A percentile compares a stretch with the other conserved stretches of the same genome.
Conservation (phyloP, 768 basidiomycete species). For the Porphyrellus cyaneotinctus region DNA sequence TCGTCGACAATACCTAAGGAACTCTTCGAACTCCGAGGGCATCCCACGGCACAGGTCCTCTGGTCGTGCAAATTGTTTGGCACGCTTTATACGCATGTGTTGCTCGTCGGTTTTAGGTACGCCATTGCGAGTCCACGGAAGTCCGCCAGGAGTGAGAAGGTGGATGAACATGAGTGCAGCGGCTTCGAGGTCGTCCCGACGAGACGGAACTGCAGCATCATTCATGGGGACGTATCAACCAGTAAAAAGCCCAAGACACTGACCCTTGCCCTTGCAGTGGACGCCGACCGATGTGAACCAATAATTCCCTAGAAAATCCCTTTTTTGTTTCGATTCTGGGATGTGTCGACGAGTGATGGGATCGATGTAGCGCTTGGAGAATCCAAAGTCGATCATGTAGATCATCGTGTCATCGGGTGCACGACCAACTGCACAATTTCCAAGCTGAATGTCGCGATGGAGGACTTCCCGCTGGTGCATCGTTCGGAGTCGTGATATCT, state of each 20-base stretch:
- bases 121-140: constrained; percentile 78
- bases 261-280: constrained; percentile 74
- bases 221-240: constrained; percentile 21
- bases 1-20: constrained; percentile 65
- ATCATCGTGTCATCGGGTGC: constrained; percentile 54
- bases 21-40: constrained; percentile 72
- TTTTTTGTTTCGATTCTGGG: constrained; percentile 59
- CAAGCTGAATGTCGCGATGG: constrained; percentile 77
- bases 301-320: constrained; percentile 80
- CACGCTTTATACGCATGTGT: constrained; percentile 60
- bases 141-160: constrained; percentile 69
- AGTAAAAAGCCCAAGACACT: constrained; percentile 16
- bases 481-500: constrained; percentile 70
- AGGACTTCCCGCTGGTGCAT: constrained; percentile 74
- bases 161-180: constrained; percentile 77
- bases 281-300: constrained; percentile 80
- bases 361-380: constrained; percentile 76
- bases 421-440: constrained; percentile 67
- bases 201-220: constrained; percentile 57
- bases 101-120: constrained; percentile 65
- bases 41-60: constrained; percentile 67
- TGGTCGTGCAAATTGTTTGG: constrained; percentile 56
- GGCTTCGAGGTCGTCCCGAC: constrained; percentile 77
- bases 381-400: constrained; percentile 86
- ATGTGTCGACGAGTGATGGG: constrained; percentile 63